Evolutionary conservation across 2,329 filamentous ascomycete species (phyloP).

Genomic region (Clarireedia homoeocarpa): DNA sequence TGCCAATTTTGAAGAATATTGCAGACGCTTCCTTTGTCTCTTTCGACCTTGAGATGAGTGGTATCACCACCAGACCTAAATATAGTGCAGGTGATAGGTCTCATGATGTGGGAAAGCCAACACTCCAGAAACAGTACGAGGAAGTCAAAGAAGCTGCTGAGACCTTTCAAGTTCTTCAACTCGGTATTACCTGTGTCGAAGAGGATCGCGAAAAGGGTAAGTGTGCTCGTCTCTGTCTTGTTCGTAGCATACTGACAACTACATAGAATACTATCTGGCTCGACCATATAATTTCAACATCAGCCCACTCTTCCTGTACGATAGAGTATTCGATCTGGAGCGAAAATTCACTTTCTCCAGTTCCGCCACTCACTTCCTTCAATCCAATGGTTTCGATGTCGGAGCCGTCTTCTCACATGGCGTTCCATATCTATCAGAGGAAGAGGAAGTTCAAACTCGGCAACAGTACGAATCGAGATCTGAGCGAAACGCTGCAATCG

Average conservation of each 20-base stretch:
- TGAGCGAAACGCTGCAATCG: conserved; percentile 21
- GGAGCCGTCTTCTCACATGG: conserved; percentile 47
- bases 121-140: conserved; percentile 51
- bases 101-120: conserved; percentile 35
- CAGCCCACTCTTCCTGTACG: conserved; percentile 40
- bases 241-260: conserved; percentile 1
- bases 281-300: conserved; percentile 59
- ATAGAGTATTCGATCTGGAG: conserved; percentile 43
- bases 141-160: conserved; percentile 54
- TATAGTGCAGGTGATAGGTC: conserved; percentile 23
- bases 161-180: conserved; percentile 55
- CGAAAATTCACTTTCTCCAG: conserved; percentile 43
- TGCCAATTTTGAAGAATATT: conserved; percentile 49
- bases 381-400: conserved; percentile 50
- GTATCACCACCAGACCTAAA: conserved; percentile 40
- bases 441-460: conserved; percentile 44
- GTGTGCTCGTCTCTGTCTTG: not conserved
- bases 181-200: conserved; percentile 58
- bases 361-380: conserved; percentile 51
- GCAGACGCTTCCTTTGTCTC: conserved; percentile 53
- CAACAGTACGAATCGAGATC: conserved; percentile 27
- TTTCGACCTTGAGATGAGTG: conserved; percentile 60
- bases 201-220: conserved; percentile 45
- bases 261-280: conserved; percentile 43
- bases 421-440: conserved; percentile 53